phyloP scores from a whole-genome alignment of 164 flowering plant species.

The Protea cynaroides region DNA sequence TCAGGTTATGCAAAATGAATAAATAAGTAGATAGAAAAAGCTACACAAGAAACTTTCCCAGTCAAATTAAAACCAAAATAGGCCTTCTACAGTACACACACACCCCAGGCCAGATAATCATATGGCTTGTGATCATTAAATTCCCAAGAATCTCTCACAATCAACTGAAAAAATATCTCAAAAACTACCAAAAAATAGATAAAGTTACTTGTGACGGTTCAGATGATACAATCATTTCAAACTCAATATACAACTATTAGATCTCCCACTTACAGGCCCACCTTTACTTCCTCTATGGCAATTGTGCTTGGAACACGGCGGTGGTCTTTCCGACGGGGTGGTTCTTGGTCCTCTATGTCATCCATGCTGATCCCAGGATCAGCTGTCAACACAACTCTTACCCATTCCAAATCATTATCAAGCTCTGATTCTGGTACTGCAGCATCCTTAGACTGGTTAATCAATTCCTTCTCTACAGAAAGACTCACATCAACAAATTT shows the following conservation, averaged over 20 bases:
- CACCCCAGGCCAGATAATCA: not conserved
- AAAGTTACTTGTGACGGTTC: not conserved
- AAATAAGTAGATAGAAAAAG: not conserved
- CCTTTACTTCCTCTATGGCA: conserved; percentile 99
- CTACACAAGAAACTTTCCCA: not conserved
- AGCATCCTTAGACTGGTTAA: conserved; percentile 15
- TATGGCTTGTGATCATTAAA: not conserved
- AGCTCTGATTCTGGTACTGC: conserved; percentile 15
- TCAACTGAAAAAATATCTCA: not conserved
- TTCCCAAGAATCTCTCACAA: not conserved
- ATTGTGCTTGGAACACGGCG: conserved; percentile 98
- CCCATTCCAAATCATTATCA: conserved; percentile 57
- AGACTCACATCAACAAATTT: conserved; percentile 73
- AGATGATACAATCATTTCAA: not conserved
- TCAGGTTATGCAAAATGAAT: not conserved
- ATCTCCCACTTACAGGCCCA: conserved; percentile 33
- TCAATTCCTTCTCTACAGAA: conserved; percentile 46
- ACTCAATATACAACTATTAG: conserved; percentile 4
- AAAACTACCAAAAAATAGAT: not conserved
- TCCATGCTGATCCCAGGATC: conserved; percentile 88
- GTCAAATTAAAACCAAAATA: not conserved
- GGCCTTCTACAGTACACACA: not conserved
- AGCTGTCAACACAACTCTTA: conserved; percentile 80
- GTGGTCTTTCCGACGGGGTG: conserved; percentile 83
- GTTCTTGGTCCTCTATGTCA: conserved; percentile 72